Conservation (phyloP, 163 green algal genomes). For the Scenedesmus sp. region DNA sequence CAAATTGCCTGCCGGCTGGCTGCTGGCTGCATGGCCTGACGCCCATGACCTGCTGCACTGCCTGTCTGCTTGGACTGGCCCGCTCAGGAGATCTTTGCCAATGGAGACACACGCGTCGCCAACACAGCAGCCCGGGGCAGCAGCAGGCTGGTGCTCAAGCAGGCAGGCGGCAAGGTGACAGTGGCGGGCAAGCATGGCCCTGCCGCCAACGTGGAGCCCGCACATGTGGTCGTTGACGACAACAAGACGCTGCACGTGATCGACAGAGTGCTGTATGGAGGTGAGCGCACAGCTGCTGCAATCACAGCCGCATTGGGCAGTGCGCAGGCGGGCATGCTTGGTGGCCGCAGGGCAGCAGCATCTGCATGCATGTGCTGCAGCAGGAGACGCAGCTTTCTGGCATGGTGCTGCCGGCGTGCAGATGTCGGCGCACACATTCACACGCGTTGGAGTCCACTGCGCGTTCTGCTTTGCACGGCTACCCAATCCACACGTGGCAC, state of each 20-base stretch:
- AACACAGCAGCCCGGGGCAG: neutral
- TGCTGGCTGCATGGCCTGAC: too few species aligned
- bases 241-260: constrained; percentile 11
- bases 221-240: neutral
- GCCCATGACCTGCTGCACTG: too few species aligned
- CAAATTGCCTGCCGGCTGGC: too few species aligned
- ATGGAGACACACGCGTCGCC: neutral
- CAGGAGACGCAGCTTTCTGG: too few species aligned
- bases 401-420: too few species aligned
- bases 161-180: neutral
- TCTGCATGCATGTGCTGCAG: too few species aligned
- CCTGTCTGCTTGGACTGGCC: too few species aligned
- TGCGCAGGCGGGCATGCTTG: neutral
- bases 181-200: neutral
- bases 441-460: too few species aligned
- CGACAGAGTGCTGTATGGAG: constrained; percentile 9
- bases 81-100: constrained; percentile 19
- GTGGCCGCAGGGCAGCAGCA: neutral
- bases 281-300: neutral
- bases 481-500: neutral
- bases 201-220: neutral
- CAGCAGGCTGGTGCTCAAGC: neutral
- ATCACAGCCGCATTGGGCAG: too few species aligned
- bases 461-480: neutral
- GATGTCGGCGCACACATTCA: too few species aligned